These are phyloP conservation scores for Meyerozyma carpophila DNA, from an alignment of 1,139 yeast genomes.

Conservation along the genomic window DNA sequence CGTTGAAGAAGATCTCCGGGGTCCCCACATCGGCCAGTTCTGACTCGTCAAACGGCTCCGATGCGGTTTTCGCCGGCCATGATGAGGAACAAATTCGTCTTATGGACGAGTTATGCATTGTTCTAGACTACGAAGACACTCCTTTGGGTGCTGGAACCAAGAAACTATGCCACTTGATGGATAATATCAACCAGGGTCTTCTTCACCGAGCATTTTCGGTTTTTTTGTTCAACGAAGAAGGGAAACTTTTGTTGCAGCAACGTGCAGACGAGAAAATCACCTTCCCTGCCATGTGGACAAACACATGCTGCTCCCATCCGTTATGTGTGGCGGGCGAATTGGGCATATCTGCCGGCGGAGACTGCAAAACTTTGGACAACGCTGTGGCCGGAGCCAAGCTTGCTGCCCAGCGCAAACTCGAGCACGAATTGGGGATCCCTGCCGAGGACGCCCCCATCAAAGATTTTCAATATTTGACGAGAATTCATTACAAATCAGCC, in stretches of 20 bases:
- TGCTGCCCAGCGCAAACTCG: constrained; percentile 89
- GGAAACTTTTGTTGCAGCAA: constrained; percentile 79
- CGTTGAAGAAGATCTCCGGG: constrained; percentile 45
- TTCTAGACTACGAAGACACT: constrained; percentile 76
- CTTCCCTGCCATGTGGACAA: constrained; percentile 95
- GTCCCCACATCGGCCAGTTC: constrained; percentile 32
- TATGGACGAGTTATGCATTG: constrained; percentile 97
- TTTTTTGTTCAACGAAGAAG: constrained; percentile 75
- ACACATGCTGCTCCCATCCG: constrained; percentile 98
- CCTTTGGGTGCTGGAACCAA: constrained; percentile 95
- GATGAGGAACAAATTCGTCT: constrained; percentile 90
- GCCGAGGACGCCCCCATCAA: constrained; percentile 55
- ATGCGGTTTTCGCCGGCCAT: constrained; percentile 65
- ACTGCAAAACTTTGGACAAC: constrained; percentile 36
- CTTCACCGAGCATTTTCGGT: constrained; percentile 95
- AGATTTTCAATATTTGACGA: constrained; percentile 75
- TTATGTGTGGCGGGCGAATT: constrained; percentile 76
- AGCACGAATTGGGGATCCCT: constrained; percentile 89
- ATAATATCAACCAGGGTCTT: constrained; percentile 76
- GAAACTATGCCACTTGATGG: constrained; percentile 87
- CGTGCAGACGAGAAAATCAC: constrained; percentile 96
- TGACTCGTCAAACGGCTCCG: constrained; percentile 16
- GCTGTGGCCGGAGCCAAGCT: constrained; percentile 75
- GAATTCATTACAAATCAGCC: constrained; percentile 93
- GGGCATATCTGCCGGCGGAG: constrained; percentile 39